phyloP scores from a whole-genome alignment of 2,329 filamentous ascomycete genomes.

The Stenocarpella maydis region DNA sequence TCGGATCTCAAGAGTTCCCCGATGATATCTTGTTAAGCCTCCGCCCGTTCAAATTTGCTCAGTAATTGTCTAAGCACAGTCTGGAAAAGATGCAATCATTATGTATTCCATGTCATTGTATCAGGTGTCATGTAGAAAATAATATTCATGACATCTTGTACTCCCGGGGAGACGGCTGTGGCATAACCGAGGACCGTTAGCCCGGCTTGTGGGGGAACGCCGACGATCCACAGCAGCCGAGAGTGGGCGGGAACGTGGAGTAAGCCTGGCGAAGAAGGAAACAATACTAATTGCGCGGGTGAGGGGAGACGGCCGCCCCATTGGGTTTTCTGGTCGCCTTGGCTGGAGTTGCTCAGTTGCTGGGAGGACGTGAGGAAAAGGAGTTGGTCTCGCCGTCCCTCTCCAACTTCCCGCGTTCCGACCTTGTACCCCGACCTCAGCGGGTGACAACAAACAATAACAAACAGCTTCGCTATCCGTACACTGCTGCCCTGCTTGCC shows the following conservation, averaged over 20 bases:
- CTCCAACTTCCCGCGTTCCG: background rate
- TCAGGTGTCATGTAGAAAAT: background rate
- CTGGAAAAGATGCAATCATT: background rate
- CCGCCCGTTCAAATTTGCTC: background rate
- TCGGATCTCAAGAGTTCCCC: background rate
- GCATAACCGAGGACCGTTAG: slow-evolving; percentile 11
- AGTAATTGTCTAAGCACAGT: background rate
- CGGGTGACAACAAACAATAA: background rate
- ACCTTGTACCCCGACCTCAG: background rate
- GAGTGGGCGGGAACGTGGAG: background rate
- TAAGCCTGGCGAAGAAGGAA: background rate
- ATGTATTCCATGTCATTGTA: background rate
- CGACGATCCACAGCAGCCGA: background rate
- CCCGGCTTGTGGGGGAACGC: slow-evolving; percentile 8
- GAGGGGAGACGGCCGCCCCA: background rate
- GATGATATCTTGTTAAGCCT: background rate
- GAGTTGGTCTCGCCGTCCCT: background rate
- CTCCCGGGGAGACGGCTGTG: background rate
- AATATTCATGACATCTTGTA: too few species aligned
- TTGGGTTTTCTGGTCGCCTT: slow-evolving; percentile 9
- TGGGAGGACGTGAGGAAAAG: background rate
- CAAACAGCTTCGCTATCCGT: background rate
- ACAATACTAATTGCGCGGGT: background rate
- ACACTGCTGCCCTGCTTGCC: too few species aligned
- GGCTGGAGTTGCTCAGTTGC: background rate